Conservation (phyloP, 106 monocot genomes). For the Apostasia ramifera region DNA sequence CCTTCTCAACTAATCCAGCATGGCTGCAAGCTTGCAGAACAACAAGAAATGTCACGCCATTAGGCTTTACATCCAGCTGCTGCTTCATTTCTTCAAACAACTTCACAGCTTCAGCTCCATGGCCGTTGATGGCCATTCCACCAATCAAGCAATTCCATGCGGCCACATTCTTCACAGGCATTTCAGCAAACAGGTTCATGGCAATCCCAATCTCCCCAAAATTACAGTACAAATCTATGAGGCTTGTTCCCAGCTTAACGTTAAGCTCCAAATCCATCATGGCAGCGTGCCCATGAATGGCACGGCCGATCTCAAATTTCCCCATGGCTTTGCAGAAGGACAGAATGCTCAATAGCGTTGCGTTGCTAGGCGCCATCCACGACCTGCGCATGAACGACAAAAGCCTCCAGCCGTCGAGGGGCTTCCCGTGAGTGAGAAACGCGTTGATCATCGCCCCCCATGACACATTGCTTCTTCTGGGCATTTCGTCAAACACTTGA, state of each 20-base stretch:
- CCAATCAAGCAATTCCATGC: no score
- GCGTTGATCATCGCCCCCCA: constrained; percentile 16
- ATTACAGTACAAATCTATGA: constrained; percentile 19
- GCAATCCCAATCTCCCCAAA: constrained; percentile 12
- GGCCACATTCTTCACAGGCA: no score
- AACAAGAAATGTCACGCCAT: constrained; percentile 14
- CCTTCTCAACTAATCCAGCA: neutral
- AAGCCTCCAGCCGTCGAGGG: no score
- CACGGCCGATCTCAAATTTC: constrained; percentile 3
- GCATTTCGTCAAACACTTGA: constrained; percentile 14
- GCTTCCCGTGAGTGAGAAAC: no score
- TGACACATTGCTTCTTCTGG: constrained; percentile 1
- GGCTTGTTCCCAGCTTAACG: no score
- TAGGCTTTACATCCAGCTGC: no score
- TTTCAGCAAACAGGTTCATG: constrained; percentile 7
- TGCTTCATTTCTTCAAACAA: no score
- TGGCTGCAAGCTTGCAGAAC: constrained; percentile 24
- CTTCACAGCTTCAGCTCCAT: no score
- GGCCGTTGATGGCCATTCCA: no score
- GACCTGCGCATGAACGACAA: constrained; percentile 7
- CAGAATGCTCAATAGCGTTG: constrained; percentile 11
- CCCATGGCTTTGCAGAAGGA: constrained; percentile 9
- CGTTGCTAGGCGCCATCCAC: constrained; percentile 9
- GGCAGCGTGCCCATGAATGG: neutral
- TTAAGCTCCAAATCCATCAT: no score